These are phyloP conservation scores for Acer yangbiense DNA, from an alignment of 345 rosid species.

Conservation along the genomic window DNA sequence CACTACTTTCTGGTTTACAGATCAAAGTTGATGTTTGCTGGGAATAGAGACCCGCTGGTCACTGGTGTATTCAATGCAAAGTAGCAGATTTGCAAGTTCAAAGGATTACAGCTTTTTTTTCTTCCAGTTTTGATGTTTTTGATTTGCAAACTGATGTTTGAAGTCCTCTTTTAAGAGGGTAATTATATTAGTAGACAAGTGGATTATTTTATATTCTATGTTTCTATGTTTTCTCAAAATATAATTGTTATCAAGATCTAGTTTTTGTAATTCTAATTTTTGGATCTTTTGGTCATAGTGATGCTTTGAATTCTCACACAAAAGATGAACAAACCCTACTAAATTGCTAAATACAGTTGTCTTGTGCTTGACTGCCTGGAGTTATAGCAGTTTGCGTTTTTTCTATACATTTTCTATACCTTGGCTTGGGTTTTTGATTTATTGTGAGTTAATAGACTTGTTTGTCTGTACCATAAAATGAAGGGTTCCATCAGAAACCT, in stretches of 20 bases:
- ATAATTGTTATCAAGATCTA: not conserved
- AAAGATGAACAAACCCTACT: not conserved
- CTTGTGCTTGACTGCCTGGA: no score
- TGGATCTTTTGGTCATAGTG: not conserved
- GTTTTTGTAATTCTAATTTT: slow-evolving; percentile 1
- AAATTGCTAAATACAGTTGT: no score
- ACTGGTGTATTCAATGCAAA: not conserved
- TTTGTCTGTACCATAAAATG: no score
- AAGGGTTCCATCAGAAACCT: no score
- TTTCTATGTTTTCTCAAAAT: not conserved
- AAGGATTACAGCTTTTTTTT: not conserved
- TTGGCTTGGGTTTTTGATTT: not conserved
- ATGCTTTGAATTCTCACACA: not conserved
- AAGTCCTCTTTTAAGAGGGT: not conserved
- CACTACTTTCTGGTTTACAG: slow-evolving; percentile 5
- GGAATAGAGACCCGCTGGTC: not conserved
- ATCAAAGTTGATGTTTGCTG: not conserved
- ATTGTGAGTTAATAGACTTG: no score
- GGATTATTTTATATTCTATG: not conserved
- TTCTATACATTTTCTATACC: not conserved
- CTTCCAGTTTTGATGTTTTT: not conserved
- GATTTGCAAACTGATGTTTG: not conserved
- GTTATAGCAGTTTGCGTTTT: not conserved
- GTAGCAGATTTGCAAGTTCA: not conserved
- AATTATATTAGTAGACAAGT: not conserved